Base-by-base conservation (phyloP, 371 early-diverging fungal species). In the Dinochytrium kinnereticum region DNA sequence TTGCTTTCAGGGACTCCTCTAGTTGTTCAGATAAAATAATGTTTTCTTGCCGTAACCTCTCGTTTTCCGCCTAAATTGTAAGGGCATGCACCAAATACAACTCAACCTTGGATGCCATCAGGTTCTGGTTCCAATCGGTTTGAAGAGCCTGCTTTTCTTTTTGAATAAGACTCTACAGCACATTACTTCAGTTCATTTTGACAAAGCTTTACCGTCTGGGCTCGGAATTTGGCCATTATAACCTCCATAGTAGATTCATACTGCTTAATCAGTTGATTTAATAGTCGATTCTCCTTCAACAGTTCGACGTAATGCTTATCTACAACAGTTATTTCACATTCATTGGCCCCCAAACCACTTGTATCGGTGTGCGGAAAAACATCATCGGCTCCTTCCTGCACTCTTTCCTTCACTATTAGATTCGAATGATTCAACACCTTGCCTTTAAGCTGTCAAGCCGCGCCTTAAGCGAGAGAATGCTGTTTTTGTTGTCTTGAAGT, bases 181-280 rank as follows among this genome's bases (percentile, higher is more conserved):
- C 61, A 28, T 68, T 21, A n/a, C n/a, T 53, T 44, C 15, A 38
- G 39, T 34, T 28, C 2, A 38, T 21, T 30, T 19, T 68, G 1
- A 33, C 26, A 33, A 26, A 31, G n/a, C 5, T 44, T 26, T 59
- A 28, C 85, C 70, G 82, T 76, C 51, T 85, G 82, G 13, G 64
- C 64, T 34, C 84, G 59, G 51, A 82, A 83, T 75, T 85, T 84
- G 30, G 71, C n/a, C 84, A 85, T 85, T 30, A 85, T 70, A n/a
- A 84, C 74, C 49, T 85, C 84, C 19, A 85, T 66, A 3, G 85
- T 81, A 26, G 80, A 61, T 71, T 85, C 85, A 74, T 84, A 84
- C 69, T 85, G 82, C 74, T 82, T 82, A 28, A 83, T 78, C 5
- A 76, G 59, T 40, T 82, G 80, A 34, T 73, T 76, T 17, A 85